Conservation (phyloP, 768 basidiomycete species). For the Royoungia palumana region DNA sequence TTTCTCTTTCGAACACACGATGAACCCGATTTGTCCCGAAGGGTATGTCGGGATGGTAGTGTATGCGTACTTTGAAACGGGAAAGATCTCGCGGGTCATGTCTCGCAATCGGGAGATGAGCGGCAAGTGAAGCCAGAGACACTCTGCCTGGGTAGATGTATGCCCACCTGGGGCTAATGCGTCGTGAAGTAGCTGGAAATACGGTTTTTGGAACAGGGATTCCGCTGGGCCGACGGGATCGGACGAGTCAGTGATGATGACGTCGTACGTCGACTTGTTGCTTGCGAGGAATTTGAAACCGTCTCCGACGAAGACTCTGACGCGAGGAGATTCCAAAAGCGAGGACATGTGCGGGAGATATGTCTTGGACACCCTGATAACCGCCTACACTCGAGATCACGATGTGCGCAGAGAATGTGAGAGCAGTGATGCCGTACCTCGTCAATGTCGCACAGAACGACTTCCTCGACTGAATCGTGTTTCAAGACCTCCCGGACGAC, state of each 20-base stretch:
- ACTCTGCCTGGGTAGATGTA: conserved; percentile 95
- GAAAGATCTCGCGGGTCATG: conserved; percentile 73
- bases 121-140: conserved; percentile 88
- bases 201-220: conserved; percentile 92
- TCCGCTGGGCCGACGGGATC: conserved; percentile 96
- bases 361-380: conserved; percentile 89
- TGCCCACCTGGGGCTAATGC: conserved; percentile 86
- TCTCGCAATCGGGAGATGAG: conserved; percentile 75
- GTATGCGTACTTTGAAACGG: conserved; percentile 83
- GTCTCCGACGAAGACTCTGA: conserved; percentile 85
- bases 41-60: conserved; percentile 98
- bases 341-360: conserved; percentile 94
- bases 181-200: conserved; percentile 92
- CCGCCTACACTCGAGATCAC: conserved; percentile 52
- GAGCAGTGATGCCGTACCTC: conserved; percentile 50
- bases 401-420: not conserved
- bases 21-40: conserved; percentile 95
- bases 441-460: conserved; percentile 97
- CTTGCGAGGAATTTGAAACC: conserved; percentile 96
- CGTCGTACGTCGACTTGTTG: conserved; percentile 86
- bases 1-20: conserved; percentile 78
- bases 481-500: conserved; percentile 97
- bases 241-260: conserved; percentile 98
- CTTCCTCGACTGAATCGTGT: conserved; percentile 85
- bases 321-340: conserved; percentile 75